Percentiles rank a stretch among this genome's conserved stretches.
phyloP scores from a whole-genome alignment of 2,329 filamentous ascomycete species.

The Sphaerulina populicola region DNA sequence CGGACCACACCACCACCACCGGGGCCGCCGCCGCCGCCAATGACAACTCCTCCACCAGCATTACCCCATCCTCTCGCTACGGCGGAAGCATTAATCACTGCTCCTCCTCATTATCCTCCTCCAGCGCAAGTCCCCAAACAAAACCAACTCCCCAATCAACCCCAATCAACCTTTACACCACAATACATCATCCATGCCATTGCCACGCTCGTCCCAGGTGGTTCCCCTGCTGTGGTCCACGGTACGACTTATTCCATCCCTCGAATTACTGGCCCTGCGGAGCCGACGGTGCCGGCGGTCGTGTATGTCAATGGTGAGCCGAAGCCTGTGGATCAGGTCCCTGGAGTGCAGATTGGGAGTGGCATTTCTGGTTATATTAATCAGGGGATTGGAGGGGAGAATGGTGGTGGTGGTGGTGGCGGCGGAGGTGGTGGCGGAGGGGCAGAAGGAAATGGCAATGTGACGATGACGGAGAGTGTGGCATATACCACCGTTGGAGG shows the following conservation, averaged over 20 bases:
- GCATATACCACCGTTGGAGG: not conserved
- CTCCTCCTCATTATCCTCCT: too few species aligned
- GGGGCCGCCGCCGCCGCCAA: too few species aligned
- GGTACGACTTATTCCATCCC: not conserved
- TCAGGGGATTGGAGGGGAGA: not conserved
- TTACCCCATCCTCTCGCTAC: too few species aligned
- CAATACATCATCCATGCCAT: not conserved
- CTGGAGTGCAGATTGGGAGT: not conserved
- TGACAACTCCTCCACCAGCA: too few species aligned
- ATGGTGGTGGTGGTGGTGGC: too few species aligned
- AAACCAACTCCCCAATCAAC: too few species aligned
- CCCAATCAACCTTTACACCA: not conserved
- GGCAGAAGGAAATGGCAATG: not conserved
- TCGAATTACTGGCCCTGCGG: not conserved
- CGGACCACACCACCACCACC: too few species aligned
- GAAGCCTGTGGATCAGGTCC: not conserved
- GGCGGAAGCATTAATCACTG: too few species aligned
- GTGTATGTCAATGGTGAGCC: not conserved
- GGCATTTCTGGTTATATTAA: not conserved
- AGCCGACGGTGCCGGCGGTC: not conserved
- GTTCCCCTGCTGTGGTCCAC: not conserved
- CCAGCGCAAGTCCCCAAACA: too few species aligned
- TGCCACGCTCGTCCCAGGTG: not conserved
- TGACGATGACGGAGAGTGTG: not conserved
- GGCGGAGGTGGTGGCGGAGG: not conserved